Base-by-base conservation (phyloP, 208 protist genomes). In the Trypanosoma melophagium region DNA sequence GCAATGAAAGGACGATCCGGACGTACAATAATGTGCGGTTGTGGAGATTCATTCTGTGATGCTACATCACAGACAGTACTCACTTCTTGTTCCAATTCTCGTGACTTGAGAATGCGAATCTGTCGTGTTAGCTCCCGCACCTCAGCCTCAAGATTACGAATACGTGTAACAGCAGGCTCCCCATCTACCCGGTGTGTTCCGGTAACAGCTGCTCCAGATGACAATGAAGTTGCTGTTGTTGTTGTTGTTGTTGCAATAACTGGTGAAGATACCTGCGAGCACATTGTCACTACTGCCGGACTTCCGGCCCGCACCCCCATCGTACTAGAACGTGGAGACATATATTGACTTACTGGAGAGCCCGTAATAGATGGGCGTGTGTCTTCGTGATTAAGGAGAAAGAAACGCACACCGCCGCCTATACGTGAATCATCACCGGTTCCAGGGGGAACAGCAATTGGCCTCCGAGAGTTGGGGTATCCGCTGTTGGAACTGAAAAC, bases 101-200 rank as follows among this genome's bases (percentile, higher is more conserved):
- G 56, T 24, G 47, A 60, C 42, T 74, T 66, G 7, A 68, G 47
- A 54, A 66, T 31, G 13, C 55, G 60, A 41, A 74, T 49, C 22
- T 74, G 69, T 25, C 62, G 52, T 19, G 47, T 60, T 52, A 68
- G 31, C 5, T 68, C 69, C 28, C 52, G 55, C 60, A 74, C 60
- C 41, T 74, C 59, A 21, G 60, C 60, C 53, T 74, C 69, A 49
- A 74, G 52, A 60, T 74, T 53, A 14, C 53, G 60, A 28, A 68
- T 58, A 14, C 53, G 69, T 42, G 45, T 13, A 21, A 17, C n/a
- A n/a, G 68, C 2, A 12, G n/a, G 42, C 5, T 55, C 59, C 24
- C 35, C 47, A 14, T 71, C 56, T 17, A 28, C 41, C 4, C 21
- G 38, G 28, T 35, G 28, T 12, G 14, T 24, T 56, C n/a, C 55